These are phyloP conservation scores for Sporisorium exsertum DNA, from an alignment of 1,284 basidiomycete species.

Conservation along the genomic window DNA sequence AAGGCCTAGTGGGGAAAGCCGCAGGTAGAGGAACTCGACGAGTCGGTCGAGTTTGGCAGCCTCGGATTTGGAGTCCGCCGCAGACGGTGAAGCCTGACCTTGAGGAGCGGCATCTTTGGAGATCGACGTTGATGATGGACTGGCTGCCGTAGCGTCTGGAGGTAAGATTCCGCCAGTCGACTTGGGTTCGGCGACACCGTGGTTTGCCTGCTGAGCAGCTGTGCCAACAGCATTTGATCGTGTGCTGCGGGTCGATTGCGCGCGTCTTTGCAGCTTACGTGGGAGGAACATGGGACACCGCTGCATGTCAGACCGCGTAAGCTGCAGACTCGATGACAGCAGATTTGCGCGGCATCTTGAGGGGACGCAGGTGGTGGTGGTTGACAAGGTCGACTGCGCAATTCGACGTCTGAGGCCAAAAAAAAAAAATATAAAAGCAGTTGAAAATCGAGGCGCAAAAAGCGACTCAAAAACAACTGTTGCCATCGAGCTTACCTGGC, in stretches of 20 bases:
- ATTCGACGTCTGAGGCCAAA: too few relatives aligned
- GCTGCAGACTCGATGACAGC: neutral
- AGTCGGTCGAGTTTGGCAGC: slow-evolving; percentile 31
- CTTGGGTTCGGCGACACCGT: too few relatives aligned
- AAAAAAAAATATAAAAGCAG: too few relatives aligned
- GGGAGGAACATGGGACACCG: slow-evolving; percentile 27
- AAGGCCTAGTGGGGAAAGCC: slow-evolving; percentile 17
- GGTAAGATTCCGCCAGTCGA: too few relatives aligned
- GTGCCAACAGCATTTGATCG: too few relatives aligned
- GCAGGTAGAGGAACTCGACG: slow-evolving; percentile 20
- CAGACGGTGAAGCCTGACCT: neutral
- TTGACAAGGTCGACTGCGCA: neutral
- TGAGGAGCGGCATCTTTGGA: too few relatives aligned
- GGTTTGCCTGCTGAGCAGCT: neutral
- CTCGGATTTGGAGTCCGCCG: slow-evolving; percentile 1
- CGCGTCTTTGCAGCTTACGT: slow-evolving; percentile 33
- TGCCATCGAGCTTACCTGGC: too few relatives aligned
- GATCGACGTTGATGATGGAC: neutral
- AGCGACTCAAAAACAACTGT: too few relatives aligned
- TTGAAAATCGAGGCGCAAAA: too few relatives aligned
- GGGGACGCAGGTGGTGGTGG: too few relatives aligned
- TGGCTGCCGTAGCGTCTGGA: neutral
- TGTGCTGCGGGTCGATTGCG: slow-evolving; percentile 1
- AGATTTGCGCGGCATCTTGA: too few relatives aligned
- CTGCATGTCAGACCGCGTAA: neutral